These are phyloP conservation scores for Colletotrichum somersetense DNA, from an alignment of 2,329 filamentous ascomycete genomes.

Conservation along the genomic window DNA sequence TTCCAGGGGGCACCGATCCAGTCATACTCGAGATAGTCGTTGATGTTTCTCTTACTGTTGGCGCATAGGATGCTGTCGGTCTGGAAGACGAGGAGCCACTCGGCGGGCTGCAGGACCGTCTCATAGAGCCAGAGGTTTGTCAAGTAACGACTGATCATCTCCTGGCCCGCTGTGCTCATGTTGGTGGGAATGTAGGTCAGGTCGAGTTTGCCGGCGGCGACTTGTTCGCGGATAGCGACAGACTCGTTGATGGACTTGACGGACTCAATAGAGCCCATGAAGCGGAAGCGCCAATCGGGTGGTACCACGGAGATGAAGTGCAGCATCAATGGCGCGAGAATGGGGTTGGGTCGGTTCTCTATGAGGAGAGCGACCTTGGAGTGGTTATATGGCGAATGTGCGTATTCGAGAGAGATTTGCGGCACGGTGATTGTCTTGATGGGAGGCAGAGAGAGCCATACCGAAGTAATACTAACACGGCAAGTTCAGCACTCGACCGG, in stretches of 20 bases:
- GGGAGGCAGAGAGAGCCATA: constrained; percentile 44
- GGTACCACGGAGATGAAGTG: constrained; percentile 69
- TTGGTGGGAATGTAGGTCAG: constrained; percentile 64
- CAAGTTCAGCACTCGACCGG: constrained; percentile 7
- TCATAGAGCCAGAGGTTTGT: constrained; percentile 67
- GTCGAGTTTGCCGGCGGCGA: constrained; percentile 61
- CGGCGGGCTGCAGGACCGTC: constrained; percentile 60
- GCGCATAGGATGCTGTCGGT: constrained; percentile 69
- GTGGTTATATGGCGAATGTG: constrained; percentile 57
- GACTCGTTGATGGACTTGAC: constrained; percentile 60
- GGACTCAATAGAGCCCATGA: constrained; percentile 64
- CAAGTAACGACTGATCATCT: constrained; percentile 66
- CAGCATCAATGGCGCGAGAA: constrained; percentile 65
- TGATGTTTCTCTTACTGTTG: constrained; percentile 60
- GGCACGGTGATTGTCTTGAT: constrained; percentile 46
- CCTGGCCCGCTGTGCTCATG: constrained; percentile 63
- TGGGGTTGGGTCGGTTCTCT: constrained; percentile 62
- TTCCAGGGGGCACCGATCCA: constrained; percentile 67
- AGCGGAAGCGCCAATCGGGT: constrained; percentile 67
- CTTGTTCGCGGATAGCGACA: constrained; percentile 60
- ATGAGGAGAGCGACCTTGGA: constrained; percentile 68
- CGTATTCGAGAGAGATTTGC: constrained; percentile 51
- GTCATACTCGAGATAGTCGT: constrained; percentile 65
- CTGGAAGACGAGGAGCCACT: constrained; percentile 68
- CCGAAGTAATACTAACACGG: constrained; percentile 35